Base-by-base conservation (phyloP, 257 asterid species). In the Gentiana dahurica region DNA sequence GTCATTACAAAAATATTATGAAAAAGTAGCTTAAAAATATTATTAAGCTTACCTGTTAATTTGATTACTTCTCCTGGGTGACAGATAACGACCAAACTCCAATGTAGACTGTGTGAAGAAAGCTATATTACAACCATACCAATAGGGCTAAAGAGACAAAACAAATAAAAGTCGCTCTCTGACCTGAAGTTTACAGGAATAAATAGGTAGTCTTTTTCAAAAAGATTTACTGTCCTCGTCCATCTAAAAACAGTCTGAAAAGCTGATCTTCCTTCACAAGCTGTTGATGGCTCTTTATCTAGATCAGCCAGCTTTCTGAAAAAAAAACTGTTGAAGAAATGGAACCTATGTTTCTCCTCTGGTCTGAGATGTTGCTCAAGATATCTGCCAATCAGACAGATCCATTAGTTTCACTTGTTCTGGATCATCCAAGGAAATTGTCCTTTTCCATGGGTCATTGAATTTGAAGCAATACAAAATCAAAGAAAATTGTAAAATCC, bases 1-100 rank as follows among this genome's bases (percentile, higher is more conserved):
- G 13, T 38, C 3, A 48, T 39, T 12, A 53, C 4, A 12, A 52
- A 41, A 59, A 45, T 13, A 43, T 38, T 33, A 5, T 53, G 45
- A 47, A 50, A 41, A 6, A 33, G 10, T 36, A 15, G 36, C 10
- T 8, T 15, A n/a, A 12, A 47, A 61, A 34, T 11, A 1, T 32
- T 5, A 34, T 36, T 2, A 57, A 48, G 58, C 77, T 39, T 73
- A 73, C 98, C 86, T 81, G 58, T 63, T 38, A 55, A 61, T 9
- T 69, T 57, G 64, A 82, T 83, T 68, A 77, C 82, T 82, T 77
- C 77, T 64, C 97, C 89, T 58, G 90, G 97, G 80, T 92, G 87
- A 68, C 98, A 92, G 55, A 92, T 66, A 54, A 92, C 70, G 57
- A 92, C 69, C 88, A 92, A 80, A 80, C 98, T 92, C 98, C 98